Evolutionary conservation across 345 rosid genomes (phyloP).

Genomic region (Melaleuca quinquenervia): DNA sequence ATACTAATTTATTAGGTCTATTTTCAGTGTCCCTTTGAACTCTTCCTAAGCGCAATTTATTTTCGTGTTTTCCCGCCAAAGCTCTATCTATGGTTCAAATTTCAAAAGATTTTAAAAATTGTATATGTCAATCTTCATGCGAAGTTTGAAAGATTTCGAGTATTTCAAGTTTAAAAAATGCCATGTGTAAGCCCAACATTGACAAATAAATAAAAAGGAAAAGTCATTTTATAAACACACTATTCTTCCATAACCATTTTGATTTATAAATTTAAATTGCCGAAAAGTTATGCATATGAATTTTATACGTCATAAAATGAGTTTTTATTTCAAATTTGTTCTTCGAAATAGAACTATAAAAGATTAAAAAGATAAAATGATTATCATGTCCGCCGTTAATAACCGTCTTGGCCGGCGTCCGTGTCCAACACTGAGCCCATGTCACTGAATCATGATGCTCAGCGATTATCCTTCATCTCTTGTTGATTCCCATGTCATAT

Average conservation of each 20-base stretch:
- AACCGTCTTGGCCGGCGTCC: too few species aligned
- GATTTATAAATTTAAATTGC: background rate
- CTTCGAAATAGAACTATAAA: too few species aligned
- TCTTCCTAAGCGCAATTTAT: background rate
- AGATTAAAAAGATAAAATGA: too few species aligned
- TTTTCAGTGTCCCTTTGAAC: background rate
- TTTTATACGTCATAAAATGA: too few species aligned
- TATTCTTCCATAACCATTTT: background rate
- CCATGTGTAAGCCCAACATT: background rate
- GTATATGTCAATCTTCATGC: background rate
- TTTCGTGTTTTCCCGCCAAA: background rate
- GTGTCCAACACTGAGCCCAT: too few species aligned
- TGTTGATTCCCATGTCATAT: too few species aligned
- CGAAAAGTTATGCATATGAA: too few species aligned
- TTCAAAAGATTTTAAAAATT: background rate
- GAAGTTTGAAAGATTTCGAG: background rate
- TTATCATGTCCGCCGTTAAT: too few species aligned
- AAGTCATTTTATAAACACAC: background rate
- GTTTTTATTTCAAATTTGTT: too few species aligned
- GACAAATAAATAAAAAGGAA: background rate
- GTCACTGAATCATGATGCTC: too few species aligned
- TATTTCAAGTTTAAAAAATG: background rate
- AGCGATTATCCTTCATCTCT: too few species aligned
- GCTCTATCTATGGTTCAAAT: background rate
- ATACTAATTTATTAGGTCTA: background rate